Base-by-base conservation (phyloP, 192 early-diverging fungal species). In the Chytriomyces hyalinus region DNA sequence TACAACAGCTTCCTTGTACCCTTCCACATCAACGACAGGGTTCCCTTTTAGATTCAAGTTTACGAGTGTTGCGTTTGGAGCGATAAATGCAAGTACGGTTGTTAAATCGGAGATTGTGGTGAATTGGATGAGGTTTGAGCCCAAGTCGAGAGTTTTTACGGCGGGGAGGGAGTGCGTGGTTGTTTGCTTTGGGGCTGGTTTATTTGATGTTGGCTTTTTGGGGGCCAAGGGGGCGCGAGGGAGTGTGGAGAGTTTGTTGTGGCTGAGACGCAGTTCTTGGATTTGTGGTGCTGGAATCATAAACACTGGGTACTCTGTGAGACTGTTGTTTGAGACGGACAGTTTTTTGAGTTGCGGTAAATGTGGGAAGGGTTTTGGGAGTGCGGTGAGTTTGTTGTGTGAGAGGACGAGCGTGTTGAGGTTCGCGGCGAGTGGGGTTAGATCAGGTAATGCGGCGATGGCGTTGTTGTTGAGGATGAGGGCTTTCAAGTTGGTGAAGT, bases 401-500 rank as follows among this genome's bases (percentile, higher is more conserved):
- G 93, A 94, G 22, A 95, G 80, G 11, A 95, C 93, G 46, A 73
- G 71, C 1, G 71, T 73, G 61, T 73, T 73, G 28, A 73, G 44
- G 71, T 73, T 73, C 8, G 45, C 45, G 6, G 74, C 15, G 53
- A 76, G 69, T 1, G 69, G 49, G 60, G 66, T 46, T 9, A 73
- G 49, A 45, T 61, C 49, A 9, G 67, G 69, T n/a, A 78, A 47
- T 17, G 48, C 61, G 17, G 77, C 49, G 47, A 78, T 46, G 36
- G 82, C 77, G 84, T 96, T 96, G 80, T 95, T 84, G 73, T 92
- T 92, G 22, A 95, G 83, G 47, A 96, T 91, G 11, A 96, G 75
- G 4, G 94, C 94, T 65, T 93, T 93, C 24, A 96, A 83, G 36
- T 86, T 71, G 24, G 89, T 85, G 11, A 83, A 86, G 13, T 82